phyloP scores from a whole-genome alignment of 225 moss, liverwort and hornwort species.

The Anthoceros angustus region DNA sequence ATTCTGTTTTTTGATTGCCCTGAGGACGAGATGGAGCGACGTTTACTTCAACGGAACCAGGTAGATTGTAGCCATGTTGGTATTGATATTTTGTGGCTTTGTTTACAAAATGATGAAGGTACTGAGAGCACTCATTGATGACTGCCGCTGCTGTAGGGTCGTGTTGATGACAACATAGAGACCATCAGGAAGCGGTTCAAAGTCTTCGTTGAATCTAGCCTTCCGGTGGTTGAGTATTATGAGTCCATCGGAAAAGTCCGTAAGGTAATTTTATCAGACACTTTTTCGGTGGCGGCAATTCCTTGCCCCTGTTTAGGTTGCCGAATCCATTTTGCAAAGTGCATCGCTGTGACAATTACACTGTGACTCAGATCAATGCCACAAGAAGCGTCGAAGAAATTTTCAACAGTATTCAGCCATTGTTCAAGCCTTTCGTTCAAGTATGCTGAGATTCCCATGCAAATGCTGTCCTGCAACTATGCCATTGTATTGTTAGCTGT shows the following conservation, averaged over 20 bases:
- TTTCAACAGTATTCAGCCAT: conserved; percentile 49
- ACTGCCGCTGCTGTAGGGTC: conserved; percentile 34
- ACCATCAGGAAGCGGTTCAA: conserved; percentile 77
- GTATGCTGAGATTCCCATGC: conserved; percentile 13
- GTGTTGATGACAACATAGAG: conserved; percentile 75
- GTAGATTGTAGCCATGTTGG: conserved; percentile 10
- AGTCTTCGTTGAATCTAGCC: conserved; percentile 60
- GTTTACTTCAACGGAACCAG: conserved; percentile 82
- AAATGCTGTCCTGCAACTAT: conserved; percentile 3
- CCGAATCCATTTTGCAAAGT: neutral
- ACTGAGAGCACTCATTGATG: neutral
- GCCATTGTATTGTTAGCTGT: neutral
- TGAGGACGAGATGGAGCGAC: conserved; percentile 66
- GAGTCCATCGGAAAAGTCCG: conserved; percentile 44
- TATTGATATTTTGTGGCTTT: neutral
- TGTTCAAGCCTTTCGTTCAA: conserved; percentile 53
- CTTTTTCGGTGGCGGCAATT: neutral
- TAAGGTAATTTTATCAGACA: conserved; percentile 27
- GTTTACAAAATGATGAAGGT: neutral
- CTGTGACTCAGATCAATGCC: conserved; percentile 48
- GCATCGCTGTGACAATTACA: neutral
- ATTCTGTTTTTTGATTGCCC: conserved; percentile 79
- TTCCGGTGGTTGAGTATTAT: conserved; percentile 62
- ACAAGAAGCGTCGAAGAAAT: conserved; percentile 50
- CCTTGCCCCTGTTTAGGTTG: neutral